Conservation (phyloP, 2,329 filamentous ascomycete genomes). For the Epicoccum sorghinum region DNA sequence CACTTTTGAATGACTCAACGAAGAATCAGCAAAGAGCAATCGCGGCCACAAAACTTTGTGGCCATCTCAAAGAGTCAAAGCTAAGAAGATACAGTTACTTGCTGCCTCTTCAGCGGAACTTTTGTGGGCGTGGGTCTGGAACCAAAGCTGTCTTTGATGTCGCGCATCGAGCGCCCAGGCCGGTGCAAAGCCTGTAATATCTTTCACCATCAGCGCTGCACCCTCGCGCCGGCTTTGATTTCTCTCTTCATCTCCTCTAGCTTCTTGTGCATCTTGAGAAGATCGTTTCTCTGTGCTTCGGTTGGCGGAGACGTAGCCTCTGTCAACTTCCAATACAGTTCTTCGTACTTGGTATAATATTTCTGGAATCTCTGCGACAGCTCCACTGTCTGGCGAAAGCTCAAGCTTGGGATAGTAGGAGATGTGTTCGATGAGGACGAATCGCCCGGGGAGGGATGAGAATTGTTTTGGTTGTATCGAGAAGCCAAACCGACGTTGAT, state of each 20-base stretch:
- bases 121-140: conserved; percentile 4
- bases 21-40: no score
- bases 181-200: conserved; percentile 1
- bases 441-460: conserved; percentile 41
- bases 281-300: conserved; percentile 56
- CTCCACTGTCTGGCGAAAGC: conserved; percentile 53
- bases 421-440: conserved; percentile 45
- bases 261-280: conserved; percentile 61
- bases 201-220: conserved; percentile 29
- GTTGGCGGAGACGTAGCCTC: conserved; percentile 52
- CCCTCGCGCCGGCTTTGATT: conserved; percentile 52
- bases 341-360: conserved; percentile 64
- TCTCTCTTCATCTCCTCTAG: conserved; percentile 64
- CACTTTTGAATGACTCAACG: no score
- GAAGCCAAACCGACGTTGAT: conserved; percentile 44
- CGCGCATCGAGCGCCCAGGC: conserved; percentile 10
- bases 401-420: conserved; percentile 42
- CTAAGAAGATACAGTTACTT: not conserved
- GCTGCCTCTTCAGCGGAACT: conserved; percentile 2
- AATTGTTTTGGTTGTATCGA: conserved; percentile 43
- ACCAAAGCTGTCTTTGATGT: not conserved
- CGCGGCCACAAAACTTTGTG: no score
- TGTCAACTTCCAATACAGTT: conserved; percentile 58
- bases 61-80: no score
- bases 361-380: conserved; percentile 61